phyloP scores from a whole-genome alignment of 805 yeast species.

The Cyberlindnera suaveolens region DNA sequence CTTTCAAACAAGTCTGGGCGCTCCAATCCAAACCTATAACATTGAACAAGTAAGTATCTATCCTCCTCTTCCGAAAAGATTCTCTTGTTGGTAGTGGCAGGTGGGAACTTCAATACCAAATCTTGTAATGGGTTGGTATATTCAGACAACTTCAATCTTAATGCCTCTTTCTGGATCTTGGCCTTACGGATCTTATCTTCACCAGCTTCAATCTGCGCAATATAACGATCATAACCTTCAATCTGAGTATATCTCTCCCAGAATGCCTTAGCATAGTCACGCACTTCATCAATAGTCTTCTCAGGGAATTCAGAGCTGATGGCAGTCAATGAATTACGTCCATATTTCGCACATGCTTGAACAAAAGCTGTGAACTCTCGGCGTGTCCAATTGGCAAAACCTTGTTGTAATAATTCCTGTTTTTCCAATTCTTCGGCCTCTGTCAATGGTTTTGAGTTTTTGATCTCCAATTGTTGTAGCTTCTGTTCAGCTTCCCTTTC shows the following conservation, averaged over 20 bases:
- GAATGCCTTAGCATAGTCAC: conserved; percentile 69
- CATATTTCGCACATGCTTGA: conserved; percentile 66
- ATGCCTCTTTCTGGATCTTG: conserved; percentile 68
- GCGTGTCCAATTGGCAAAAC: conserved; percentile 79
- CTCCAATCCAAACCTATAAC: conserved; percentile 77
- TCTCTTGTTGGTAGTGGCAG: conserved; percentile 57
- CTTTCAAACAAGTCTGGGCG: conserved; percentile 71
- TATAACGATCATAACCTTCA: conserved; percentile 83
- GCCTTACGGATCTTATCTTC: conserved; percentile 71
- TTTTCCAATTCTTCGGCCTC: conserved; percentile 71
- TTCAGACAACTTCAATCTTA: conserved; percentile 66
- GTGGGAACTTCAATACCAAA: conserved; percentile 63
- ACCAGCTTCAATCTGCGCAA: conserved; percentile 78
- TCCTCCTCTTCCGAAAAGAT: conserved; percentile 87
- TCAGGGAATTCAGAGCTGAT: conserved; percentile 73
- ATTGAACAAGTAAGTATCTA: conserved; percentile 73
- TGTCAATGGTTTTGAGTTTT: conserved; percentile 72
- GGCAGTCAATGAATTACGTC: conserved; percentile 63
- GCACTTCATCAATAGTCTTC: conserved; percentile 73
- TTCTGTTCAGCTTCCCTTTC: conserved; percentile 38
- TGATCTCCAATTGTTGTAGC: conserved; percentile 66
- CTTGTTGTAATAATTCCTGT: conserved; percentile 52
- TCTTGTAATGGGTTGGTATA: conserved; percentile 78
- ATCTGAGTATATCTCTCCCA: conserved; percentile 76
- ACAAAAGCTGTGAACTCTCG: conserved; percentile 84